Evolutionary conservation across 106 monocot species (phyloP).

Genomic region (Cymbidium sinense): DNA sequence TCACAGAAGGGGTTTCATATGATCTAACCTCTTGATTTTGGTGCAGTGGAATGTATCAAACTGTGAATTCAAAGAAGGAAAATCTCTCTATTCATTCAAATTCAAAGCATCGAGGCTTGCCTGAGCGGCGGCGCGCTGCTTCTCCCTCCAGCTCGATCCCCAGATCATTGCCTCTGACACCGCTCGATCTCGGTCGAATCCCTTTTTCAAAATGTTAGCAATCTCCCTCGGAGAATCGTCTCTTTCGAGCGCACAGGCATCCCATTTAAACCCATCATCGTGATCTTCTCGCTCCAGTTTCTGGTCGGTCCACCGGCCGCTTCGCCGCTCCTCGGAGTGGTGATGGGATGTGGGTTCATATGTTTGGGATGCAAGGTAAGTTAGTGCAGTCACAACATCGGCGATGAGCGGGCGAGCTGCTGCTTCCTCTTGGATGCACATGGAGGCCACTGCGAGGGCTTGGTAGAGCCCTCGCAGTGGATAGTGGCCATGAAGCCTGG

Average conservation of each 20-base stretch:
- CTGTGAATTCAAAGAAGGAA: background rate
- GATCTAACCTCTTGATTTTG: background rate
- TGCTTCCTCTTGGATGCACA: slow-evolving; percentile 82
- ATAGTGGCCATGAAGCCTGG: slow-evolving; percentile 44
- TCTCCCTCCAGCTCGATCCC: slow-evolving; percentile 76
- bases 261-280: slow-evolving; percentile 12
- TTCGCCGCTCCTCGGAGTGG: background rate
- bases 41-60: background rate
- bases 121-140: slow-evolving; percentile 14
- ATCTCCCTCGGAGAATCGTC: slow-evolving; percentile 31
- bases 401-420: slow-evolving; percentile 62
- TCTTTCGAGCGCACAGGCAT: slow-evolving; percentile 12
- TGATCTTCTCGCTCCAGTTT: background rate
- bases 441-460: slow-evolving; percentile 75
- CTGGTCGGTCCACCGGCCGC: slow-evolving; percentile 7
- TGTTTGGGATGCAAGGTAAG: slow-evolving; percentile 54
- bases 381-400: slow-evolving; percentile 76
- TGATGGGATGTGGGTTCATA: slow-evolving; percentile 32
- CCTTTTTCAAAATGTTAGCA: slow-evolving; percentile 15
- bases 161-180: slow-evolving; percentile 85
- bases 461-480: slow-evolving; percentile 80
- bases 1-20: background rate
- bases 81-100: background rate
- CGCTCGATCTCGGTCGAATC: slow-evolving; percentile 49
- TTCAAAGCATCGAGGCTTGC: slow-evolving; percentile 14